Conservation (phyloP, 768 basidiomycete genomes). For the Termitomyces sp. region DNA sequence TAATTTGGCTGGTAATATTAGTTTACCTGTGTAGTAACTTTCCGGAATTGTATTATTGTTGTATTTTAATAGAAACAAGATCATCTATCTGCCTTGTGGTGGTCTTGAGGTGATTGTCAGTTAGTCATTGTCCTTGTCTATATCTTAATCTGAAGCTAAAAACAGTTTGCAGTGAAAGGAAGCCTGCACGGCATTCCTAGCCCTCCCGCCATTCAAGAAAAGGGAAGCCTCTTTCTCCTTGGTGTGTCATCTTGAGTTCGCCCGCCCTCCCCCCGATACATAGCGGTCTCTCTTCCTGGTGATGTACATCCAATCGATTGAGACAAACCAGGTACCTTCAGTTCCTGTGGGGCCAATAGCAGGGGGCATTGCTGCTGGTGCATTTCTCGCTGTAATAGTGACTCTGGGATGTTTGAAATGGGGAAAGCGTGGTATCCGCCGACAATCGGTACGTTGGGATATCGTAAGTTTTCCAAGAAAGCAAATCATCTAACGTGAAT, state of each 20-base stretch:
- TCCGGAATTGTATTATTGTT: conserved; percentile 10
- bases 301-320: conserved; percentile 11
- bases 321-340: conserved; percentile 1
- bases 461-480: neutral
- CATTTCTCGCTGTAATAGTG: conserved; percentile 35
- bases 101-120: neutral
- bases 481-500: neutral
- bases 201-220: conserved; percentile 2
- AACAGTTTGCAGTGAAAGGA: neutral
- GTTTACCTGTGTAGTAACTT: conserved; percentile 12
- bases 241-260: too few species aligned
- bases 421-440: conserved; percentile 35
- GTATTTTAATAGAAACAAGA: conserved; percentile 1
- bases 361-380: conserved; percentile 44
- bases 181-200: conserved; percentile 4
- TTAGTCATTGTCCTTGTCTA: conserved; percentile 1
- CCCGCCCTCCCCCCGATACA: neutral
- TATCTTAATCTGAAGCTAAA: conserved; percentile 8
- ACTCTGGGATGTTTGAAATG: conserved; percentile 42
- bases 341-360: conserved; percentile 46
- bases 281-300: conserved; percentile 6
- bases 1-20: conserved; percentile 10
- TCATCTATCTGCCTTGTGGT: conserved; percentile 2
- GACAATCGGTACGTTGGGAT: conserved; percentile 12
- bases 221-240: neutral